Percentiles rank a stretch among this genome's conserved stretches.
phyloP scores from a whole-genome alignment of 305 asterid species.

The Fraxinus sp. region DNA sequence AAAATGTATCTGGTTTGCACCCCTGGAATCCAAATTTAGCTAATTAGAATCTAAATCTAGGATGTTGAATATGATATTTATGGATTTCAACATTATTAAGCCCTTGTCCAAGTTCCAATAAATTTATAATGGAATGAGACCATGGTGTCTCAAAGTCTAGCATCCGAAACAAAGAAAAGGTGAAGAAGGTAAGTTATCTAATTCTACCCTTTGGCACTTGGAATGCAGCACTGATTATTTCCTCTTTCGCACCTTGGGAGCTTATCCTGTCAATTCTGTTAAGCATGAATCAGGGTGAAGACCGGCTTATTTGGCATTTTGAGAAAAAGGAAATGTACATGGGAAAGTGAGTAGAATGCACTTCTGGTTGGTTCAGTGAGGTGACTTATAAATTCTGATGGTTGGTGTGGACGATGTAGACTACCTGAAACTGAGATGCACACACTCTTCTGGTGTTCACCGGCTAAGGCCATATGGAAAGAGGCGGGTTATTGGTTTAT shows the following conservation, averaged over 20 bases:
- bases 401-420: not conserved
- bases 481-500: not conserved
- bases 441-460: not conserved
- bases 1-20: not conserved
- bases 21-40: not conserved
- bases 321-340: not conserved
- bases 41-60: not conserved
- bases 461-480: not conserved
- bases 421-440: not conserved
- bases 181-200: not conserved
- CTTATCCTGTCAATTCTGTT: not conserved
- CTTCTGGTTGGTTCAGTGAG: not conserved
- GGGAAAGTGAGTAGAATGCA: not conserved
- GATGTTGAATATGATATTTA: not conserved
- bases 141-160: not conserved
- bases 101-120: conserved; percentile 1
- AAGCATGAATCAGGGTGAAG: not conserved
- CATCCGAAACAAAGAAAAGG: not conserved
- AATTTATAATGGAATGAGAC: not conserved
- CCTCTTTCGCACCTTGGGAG: not conserved
- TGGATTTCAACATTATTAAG: not conserved
- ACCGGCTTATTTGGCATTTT: not conserved
- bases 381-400: not conserved
- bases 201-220: not conserved
- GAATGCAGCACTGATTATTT: not conserved